These are phyloP conservation scores for Trichoderma guizhouense DNA, from an alignment of 2,329 filamentous ascomycete genomes.

Conservation along the genomic window DNA sequence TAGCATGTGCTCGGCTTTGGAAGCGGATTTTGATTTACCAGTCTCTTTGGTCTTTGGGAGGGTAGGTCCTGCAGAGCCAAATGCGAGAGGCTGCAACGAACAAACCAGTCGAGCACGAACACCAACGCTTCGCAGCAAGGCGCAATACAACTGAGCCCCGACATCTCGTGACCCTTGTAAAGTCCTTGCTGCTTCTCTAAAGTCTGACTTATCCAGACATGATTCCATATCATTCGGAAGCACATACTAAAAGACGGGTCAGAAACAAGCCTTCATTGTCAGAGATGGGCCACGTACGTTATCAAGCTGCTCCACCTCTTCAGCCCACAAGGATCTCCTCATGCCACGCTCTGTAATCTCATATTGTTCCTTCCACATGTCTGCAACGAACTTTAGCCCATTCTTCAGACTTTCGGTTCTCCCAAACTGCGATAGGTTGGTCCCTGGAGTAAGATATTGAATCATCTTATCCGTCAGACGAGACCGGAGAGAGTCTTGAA, in stretches of 20 bases:
- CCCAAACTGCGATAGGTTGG: conserved; percentile 68
- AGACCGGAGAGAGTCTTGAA: conserved; percentile 63
- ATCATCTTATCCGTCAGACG: conserved; percentile 65
- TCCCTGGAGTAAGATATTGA: conserved; percentile 64
- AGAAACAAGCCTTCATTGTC: not conserved
- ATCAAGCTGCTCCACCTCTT: conserved; percentile 58
- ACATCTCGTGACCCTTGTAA: conserved; percentile 82
- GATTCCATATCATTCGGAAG: conserved; percentile 63
- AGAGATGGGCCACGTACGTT: conserved; percentile 41
- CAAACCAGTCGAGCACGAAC: conserved; percentile 82
- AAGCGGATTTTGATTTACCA: conserved; percentile 29
- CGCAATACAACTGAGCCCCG: conserved; percentile 87
- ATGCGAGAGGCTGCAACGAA: conserved; percentile 80
- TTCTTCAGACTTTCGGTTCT: conserved; percentile 73
- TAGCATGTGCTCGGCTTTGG: conserved; percentile 32
- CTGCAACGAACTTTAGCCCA: conserved; percentile 67
- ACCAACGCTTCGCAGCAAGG: conserved; percentile 76
- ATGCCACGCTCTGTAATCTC: conserved; percentile 68
- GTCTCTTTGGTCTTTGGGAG: conserved; percentile 40
- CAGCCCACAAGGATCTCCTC: conserved; percentile 70
- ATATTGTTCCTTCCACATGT: conserved; percentile 68
- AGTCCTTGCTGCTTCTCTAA: conserved; percentile 63
- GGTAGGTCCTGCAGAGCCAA: conserved; percentile 52
- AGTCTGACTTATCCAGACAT: conserved; percentile 68
- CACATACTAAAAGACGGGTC: conserved; percentile 41